Evolutionary conservation across 1,284 basidiomycete species (phyloP).

Genomic region (Quambalaria eucalypti): DNA sequence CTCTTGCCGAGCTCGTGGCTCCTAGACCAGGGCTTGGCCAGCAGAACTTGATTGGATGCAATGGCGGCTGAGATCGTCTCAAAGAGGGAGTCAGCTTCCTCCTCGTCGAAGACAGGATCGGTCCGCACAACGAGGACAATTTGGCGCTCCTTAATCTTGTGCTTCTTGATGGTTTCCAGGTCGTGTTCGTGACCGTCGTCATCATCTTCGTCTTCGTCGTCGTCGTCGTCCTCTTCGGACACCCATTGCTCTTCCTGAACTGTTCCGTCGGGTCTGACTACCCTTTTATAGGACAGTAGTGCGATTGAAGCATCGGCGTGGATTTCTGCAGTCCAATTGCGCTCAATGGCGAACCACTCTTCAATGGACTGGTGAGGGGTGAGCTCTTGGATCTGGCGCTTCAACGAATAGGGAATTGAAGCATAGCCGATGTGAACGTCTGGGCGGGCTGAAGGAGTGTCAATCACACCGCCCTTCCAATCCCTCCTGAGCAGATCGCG

Average conservation of each 20-base stretch:
- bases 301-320: slow-evolving; percentile 25
- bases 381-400: slow-evolving; percentile 40
- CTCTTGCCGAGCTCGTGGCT: slow-evolving; percentile 3
- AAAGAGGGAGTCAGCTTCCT: slow-evolving; percentile 29
- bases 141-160: slow-evolving; percentile 23
- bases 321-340: slow-evolving; percentile 32
- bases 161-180: background rate
- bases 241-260: background rate
- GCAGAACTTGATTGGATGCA: slow-evolving; percentile 9
- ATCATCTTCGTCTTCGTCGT: slow-evolving; percentile 1
- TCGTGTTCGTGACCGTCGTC: background rate
- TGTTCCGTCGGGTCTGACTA: background rate
- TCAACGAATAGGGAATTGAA: slow-evolving; percentile 42
- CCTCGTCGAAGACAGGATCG: slow-evolving; percentile 16
- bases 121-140: slow-evolving; percentile 24
- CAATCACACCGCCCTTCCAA: slow-evolving; percentile 41
- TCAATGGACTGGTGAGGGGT: slow-evolving; percentile 21
- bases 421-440: slow-evolving; percentile 45
- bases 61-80: slow-evolving; percentile 13
- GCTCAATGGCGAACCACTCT: slow-evolving; percentile 41
- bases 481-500: slow-evolving; percentile 45
- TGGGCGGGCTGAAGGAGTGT: slow-evolving; percentile 32
- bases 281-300: slow-evolving; percentile 26
- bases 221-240: background rate
- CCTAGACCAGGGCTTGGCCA: slow-evolving; percentile 8